phyloP scores from a whole-genome alignment of 768 basidiomycete genomes.

The Tulasnella sp. region DNA sequence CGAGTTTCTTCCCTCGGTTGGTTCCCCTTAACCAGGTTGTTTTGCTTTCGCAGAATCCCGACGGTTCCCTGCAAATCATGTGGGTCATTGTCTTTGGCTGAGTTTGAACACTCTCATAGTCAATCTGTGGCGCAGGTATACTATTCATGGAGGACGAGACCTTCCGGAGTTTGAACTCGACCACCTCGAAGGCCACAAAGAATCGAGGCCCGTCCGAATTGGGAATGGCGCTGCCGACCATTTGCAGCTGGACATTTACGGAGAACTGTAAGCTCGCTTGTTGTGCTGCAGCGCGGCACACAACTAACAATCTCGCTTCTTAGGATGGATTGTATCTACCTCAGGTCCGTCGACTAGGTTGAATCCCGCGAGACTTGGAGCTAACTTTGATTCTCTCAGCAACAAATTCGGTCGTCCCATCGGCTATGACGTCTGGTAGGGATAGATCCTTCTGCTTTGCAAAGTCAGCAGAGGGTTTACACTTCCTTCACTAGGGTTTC shows the following conservation, averaged over 20 bases:
- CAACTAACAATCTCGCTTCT: not conserved
- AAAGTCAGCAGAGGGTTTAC: not conserved
- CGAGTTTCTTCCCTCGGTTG: not conserved
- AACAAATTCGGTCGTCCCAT: constrained; percentile 52
- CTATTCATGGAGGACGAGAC: constrained; percentile 79
- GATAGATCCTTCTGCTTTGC: not conserved
- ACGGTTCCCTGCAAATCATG: constrained; percentile 94
- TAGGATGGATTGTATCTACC: constrained; percentile 91
- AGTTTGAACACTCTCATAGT: not conserved
- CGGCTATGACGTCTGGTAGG: constrained; percentile 46
- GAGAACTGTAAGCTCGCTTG: constrained; percentile 54
- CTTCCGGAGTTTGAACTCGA: constrained; percentile 71
- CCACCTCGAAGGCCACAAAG: constrained; percentile 55
- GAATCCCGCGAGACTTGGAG: not conserved
- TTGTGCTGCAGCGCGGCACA: not conserved
- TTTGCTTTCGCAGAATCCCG: constrained; percentile 41
- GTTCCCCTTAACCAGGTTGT: not conserved
- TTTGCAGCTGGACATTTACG: constrained; percentile 91
- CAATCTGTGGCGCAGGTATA: constrained; percentile 38
- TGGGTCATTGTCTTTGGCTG: constrained; percentile 21
- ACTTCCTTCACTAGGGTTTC: constrained; percentile 38
- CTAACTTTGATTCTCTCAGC: constrained; percentile 36
- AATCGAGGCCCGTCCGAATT: constrained; percentile 71
- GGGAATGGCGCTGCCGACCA: constrained; percentile 96
- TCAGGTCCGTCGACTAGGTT: not conserved